These are phyloP conservation scores for Arachis monticola DNA, from an alignment of 331 rosid genomes.

Conservation along the genomic window DNA sequence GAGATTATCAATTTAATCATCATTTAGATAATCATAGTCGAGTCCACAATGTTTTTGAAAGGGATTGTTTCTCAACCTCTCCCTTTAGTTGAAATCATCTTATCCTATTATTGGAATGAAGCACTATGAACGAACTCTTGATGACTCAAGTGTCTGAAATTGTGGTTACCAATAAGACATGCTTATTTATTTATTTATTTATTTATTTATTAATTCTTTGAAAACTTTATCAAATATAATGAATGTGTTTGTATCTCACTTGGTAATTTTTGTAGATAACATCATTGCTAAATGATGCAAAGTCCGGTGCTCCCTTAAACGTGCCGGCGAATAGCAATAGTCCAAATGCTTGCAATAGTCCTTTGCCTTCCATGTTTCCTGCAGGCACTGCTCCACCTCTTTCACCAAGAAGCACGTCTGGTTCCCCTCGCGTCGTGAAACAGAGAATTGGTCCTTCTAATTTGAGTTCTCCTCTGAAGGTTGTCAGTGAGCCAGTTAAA, in stretches of 20 bases:
- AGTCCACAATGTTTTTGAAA: conserved; percentile 30
- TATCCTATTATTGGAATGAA: neutral
- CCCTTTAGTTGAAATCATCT: conserved; percentile 12
- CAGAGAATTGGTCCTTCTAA: conserved; percentile 92
- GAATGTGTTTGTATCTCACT: conserved; percentile 24
- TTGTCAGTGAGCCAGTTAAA: conserved; percentile 91
- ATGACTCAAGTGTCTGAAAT: conserved; percentile 27
- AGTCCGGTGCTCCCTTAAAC: conserved; percentile 87
- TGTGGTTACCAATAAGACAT: neutral
- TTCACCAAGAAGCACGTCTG: conserved; percentile 95
- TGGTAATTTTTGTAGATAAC: conserved; percentile 59
- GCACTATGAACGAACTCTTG: conserved; percentile 25
- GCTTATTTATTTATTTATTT: neutral
- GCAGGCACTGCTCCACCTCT: conserved; percentile 99
- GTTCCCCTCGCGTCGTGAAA: conserved; percentile 95
- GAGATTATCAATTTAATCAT: neutral
- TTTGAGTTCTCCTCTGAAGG: conserved; percentile 91
- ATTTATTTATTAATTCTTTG: conserved; percentile 2
- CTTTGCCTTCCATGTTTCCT: conserved; percentile 98
- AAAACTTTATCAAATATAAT: neutral
- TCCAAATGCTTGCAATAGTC: conserved; percentile 82
- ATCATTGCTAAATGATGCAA: conserved; percentile 85
- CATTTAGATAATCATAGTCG: neutral
- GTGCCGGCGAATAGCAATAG: conserved; percentile 92
- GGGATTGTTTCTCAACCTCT: conserved; percentile 11